Evolutionary conservation across 257 asterid species (phyloP).

Genomic region (Sherardia arvensis): DNA sequence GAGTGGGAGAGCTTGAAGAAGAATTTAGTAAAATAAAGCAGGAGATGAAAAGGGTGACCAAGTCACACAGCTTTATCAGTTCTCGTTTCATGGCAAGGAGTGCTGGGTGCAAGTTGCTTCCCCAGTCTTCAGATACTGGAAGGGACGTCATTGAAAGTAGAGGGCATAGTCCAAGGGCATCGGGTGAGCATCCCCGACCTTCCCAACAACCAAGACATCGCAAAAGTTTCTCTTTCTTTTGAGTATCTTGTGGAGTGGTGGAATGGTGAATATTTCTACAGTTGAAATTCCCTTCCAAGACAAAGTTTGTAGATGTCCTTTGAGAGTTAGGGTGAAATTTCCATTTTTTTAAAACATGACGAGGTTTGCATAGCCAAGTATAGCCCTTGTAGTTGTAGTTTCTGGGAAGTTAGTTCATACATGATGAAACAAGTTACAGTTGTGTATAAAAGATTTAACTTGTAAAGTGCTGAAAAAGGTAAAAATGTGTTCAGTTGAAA

Average conservation of each 20-base stretch:
- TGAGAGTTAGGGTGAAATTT: neutral
- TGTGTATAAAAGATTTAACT: conserved; percentile 1
- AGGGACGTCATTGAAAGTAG: conserved; percentile 49
- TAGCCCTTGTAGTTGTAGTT: neutral
- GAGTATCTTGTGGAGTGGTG: conserved; percentile 15
- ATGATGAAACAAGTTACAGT: conserved; percentile 22
- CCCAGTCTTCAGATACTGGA: conserved; percentile 45
- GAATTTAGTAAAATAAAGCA: conserved; percentile 69
- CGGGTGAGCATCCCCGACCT: conserved; percentile 40
- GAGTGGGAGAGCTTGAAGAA: conserved; percentile 85
- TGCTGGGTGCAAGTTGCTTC: conserved; percentile 50
- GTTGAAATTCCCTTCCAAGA: too few relatives aligned
- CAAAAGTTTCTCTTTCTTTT: conserved; percentile 53
- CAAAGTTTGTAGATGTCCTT: neutral
- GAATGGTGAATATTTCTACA: too few relatives aligned
- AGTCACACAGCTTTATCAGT: conserved; percentile 51
- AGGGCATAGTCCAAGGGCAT: conserved; percentile 52
- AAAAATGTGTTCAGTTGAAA: neutral
- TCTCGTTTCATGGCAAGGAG: conserved; percentile 41
- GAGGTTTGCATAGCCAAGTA: conserved; percentile 1
- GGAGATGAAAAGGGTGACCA: conserved; percentile 72
- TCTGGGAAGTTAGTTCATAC: conserved; percentile 6
- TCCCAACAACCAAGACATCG: conserved; percentile 37
- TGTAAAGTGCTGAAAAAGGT: conserved; percentile 9
- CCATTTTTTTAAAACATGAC: neutral